Evolutionary conservation across 768 basidiomycete genomes (phyloP).

Genomic region (Pluteus cervinus): DNA sequence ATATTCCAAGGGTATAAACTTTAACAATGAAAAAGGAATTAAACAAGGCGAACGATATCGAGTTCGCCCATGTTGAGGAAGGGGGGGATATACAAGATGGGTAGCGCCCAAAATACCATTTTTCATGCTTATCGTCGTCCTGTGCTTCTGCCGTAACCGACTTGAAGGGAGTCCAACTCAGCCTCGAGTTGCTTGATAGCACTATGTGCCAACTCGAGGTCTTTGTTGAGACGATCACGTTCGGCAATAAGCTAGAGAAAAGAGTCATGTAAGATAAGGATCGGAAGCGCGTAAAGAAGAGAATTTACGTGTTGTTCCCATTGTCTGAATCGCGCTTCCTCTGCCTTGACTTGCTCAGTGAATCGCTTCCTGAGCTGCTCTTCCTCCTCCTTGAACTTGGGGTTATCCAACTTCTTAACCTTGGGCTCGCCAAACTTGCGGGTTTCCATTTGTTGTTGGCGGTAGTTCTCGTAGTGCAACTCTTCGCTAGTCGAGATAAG

Average conservation of each 20-base stretch:
- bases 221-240: conserved; percentile 98
- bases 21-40: too few relatives aligned
- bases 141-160: conserved; percentile 75
- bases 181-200: conserved; percentile 88
- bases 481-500: conserved; percentile 96
- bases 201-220: conserved; percentile 88
- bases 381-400: conserved; percentile 99
- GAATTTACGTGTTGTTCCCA: conserved; percentile 95
- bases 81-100: too few relatives aligned
- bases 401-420: conserved; percentile 98
- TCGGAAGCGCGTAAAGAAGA: conserved; percentile 4
- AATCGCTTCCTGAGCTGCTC: conserved; percentile 94
- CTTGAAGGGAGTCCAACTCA: conserved; percentile 86
- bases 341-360: conserved; percentile 99
- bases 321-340: conserved; percentile 95
- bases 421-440: conserved; percentile 98
- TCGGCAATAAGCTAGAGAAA: conserved; percentile 87
- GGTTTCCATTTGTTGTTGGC: conserved; percentile 99
- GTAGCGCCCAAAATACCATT: background rate
- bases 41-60: too few relatives aligned
- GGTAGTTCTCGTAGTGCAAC: conserved; percentile 94
- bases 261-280: conserved; percentile 12
- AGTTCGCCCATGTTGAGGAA: too few relatives aligned
- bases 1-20: too few relatives aligned
- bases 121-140: conserved; percentile 54